Evolutionary conservation across 1,284 basidiomycete genomes (phyloP).

Genomic region (Tilletia caries): DNA sequence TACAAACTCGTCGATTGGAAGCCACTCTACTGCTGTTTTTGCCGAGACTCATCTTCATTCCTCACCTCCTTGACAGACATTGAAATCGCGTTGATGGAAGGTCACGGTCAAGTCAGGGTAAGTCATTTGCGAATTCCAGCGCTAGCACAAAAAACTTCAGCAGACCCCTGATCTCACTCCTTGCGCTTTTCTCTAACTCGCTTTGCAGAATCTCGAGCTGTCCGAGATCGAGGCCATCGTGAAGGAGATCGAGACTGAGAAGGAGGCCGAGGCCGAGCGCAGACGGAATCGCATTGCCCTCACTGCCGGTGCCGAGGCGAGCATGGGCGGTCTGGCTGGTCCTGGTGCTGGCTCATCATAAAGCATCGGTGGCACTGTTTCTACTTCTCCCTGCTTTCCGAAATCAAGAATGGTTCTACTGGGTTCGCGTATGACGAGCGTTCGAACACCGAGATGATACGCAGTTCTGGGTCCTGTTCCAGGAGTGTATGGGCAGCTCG

Average conservation of each 20-base stretch:
- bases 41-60: neutral
- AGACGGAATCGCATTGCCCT: constrained; percentile 49
- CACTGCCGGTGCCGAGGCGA: constrained; percentile 48
- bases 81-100: constrained; percentile 50
- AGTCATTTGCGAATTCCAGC: constrained; percentile 18
- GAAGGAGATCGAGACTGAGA: constrained; percentile 47
- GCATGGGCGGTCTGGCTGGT: constrained; percentile 26
- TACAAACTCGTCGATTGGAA: too few species aligned
- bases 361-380: neutral
- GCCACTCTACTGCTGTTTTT: neutral
- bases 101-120: constrained; percentile 40
- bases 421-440: too few species aligned
- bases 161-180: too few species aligned
- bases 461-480: too few species aligned
- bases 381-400: too few species aligned
- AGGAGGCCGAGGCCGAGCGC: constrained; percentile 51
- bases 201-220: constrained; percentile 40
- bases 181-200: too few species aligned
- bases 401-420: too few species aligned
- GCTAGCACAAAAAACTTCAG: too few species aligned
- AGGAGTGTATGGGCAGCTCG: too few species aligned
- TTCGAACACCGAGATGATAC: too few species aligned
- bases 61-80: constrained; percentile 30
- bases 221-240: constrained; percentile 50
- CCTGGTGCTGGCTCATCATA: constrained; percentile 7